Conservation (phyloP, 1,284 basidiomycete genomes). For the Fomes fomentarius region DNA sequence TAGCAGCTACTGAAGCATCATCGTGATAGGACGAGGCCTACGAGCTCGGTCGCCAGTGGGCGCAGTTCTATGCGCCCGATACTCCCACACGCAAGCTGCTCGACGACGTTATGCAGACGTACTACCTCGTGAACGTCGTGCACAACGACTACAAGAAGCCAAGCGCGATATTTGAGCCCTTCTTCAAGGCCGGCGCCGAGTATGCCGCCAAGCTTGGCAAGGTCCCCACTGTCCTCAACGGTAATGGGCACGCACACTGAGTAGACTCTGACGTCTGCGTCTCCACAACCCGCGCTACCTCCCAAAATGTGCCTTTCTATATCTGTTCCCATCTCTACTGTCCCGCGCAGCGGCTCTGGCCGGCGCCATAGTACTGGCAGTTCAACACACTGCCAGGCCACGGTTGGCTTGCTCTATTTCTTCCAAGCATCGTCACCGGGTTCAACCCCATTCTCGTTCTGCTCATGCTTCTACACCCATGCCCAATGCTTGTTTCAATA, state of each 20-base stretch:
- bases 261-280: neutral
- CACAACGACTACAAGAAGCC: slow-evolving; percentile 94
- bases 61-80: slow-evolving; percentile 81
- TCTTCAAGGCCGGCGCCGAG: slow-evolving; percentile 75
- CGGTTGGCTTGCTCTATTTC: slow-evolving; percentile 32
- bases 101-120: slow-evolving; percentile 76
- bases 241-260: slow-evolving; percentile 23
- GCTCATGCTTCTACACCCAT: neutral
- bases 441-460: slow-evolving; percentile 29
- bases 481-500: neutral
- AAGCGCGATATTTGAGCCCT: slow-evolving; percentile 86
- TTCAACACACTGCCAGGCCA: slow-evolving; percentile 22
- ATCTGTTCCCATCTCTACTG: neutral
- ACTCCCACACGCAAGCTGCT: slow-evolving; percentile 82
- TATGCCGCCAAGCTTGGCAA: slow-evolving; percentile 45
- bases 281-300: neutral
- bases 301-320: neutral
- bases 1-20: neutral
- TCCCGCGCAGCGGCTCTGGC: neutral
- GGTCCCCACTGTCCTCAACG: slow-evolving; percentile 8
- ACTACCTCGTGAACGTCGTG: slow-evolving; percentile 94
- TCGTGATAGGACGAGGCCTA: slow-evolving; percentile 87
- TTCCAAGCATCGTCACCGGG: slow-evolving; percentile 33
- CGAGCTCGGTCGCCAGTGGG: slow-evolving; percentile 95
- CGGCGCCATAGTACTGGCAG: slow-evolving; percentile 13